Evolutionary conservation across 176 grass and related monocot species (phyloP).

Genomic region (Bolboschoenus planiculmis): DNA sequence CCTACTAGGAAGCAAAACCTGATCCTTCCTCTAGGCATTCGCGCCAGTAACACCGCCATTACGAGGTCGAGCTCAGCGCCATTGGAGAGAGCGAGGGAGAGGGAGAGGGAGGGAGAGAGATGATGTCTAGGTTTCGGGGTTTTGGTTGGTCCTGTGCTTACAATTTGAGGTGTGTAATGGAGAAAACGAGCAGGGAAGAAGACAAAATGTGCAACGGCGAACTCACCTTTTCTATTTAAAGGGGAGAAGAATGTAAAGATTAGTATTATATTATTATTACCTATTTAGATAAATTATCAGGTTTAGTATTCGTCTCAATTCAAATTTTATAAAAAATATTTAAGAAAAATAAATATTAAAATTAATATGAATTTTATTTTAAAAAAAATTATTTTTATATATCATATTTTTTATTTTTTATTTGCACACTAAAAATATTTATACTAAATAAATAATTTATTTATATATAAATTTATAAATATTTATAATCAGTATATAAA

Average conservation of each 20-base stretch:
- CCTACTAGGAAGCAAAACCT: slow-evolving; percentile 58
- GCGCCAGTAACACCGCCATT: slow-evolving; percentile 4
- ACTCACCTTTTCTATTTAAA: neutral
- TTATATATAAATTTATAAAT: too few species aligned
- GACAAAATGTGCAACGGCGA: neutral
- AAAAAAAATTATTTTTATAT: too few species aligned
- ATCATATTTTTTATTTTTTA: too few species aligned
- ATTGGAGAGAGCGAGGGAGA: neutral
- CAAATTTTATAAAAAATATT: too few species aligned
- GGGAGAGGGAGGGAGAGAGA: neutral
- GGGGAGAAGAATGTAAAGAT: neutral
- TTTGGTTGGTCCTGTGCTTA: neutral
- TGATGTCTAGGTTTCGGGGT: neutral
- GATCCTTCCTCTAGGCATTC: slow-evolving; percentile 49
- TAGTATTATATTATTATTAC: too few species aligned
- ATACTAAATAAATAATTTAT: too few species aligned
- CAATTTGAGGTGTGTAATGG: neutral
- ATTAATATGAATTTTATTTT: too few species aligned
- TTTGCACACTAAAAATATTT: too few species aligned
- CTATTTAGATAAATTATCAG: too few species aligned
- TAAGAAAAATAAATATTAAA: too few species aligned
- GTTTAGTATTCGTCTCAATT: too few species aligned
- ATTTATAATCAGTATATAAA: too few species aligned
- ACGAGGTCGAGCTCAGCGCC: neutral
- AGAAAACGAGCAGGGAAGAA: neutral